Base-by-base conservation (phyloP, 192 early-diverging fungal genomes). In the Entrophospora sp. region DNA sequence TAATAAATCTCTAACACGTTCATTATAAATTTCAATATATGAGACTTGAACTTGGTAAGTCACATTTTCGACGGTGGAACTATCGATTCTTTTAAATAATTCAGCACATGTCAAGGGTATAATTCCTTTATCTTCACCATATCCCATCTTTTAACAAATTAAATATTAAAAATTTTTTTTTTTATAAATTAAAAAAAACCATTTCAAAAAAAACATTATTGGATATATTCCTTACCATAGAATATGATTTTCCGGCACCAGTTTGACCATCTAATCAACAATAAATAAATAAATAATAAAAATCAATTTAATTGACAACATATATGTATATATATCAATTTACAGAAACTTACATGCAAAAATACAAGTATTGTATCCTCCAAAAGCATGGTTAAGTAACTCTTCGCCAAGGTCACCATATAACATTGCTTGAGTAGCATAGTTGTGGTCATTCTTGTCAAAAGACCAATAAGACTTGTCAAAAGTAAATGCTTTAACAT, bases 1-100 rank as follows among this genome's bases (percentile, higher is more conserved):
- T 5, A 93, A 75, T 35, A 93, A 68, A 77, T 94, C 91, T 1
- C 85, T 77, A 25, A 94, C 91, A 6, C 80, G 77, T 72, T 94
- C 91, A 61, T 89, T 90, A 75, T 94, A 94, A 28, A 95, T 92
- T 72, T 97, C 95, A 65, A 96, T 80, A 72, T 96, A 97, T 16
- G 87, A 89, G 16, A 91, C 89, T 68, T 90, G 84, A 7, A 92
- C 90, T 22, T 81, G 75, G 64, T 79, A 87, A 36, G 82, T 77
- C 3, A 78, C 25, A 16, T 63, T 65, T 25, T 76, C 59, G 40
- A 86, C 75, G 7, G 32, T 66, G 18, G 68, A 74, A 34, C 70
- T 37, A 7, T 56, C 55, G 58, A 92, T 91, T 46, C 80, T 67
- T 25, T 79, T 73, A 73, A 97, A 97, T 25, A 97, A 76, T 30